Conservation (phyloP, 768 basidiomycete species). For the Tephrocybe sp. region DNA sequence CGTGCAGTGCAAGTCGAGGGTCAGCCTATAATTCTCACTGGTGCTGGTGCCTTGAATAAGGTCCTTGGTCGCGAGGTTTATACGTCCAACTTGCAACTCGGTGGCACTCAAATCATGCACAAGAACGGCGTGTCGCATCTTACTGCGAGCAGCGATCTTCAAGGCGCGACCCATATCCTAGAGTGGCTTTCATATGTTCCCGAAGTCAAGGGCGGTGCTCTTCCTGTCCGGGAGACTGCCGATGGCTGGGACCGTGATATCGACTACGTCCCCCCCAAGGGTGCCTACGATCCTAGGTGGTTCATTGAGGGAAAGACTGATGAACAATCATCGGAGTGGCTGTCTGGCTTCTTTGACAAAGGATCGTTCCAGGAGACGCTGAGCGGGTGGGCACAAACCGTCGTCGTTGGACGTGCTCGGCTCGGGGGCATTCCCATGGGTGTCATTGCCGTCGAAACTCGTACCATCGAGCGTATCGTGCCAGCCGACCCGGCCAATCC, state of each 20-base stretch:
- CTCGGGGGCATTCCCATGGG: constrained; percentile 97
- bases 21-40: constrained; percentile 98
- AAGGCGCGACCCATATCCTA: constrained; percentile 92
- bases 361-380: constrained; percentile 98
- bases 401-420: constrained; percentile 94
- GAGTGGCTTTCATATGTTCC: constrained; percentile 96
- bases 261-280: constrained; percentile 87
- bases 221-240: constrained; percentile 73
- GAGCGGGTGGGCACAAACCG: constrained; percentile 99
- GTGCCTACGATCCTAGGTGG: constrained; percentile 96
- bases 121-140: constrained; percentile 99
- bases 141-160: constrained; percentile 91
- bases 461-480: constrained; percentile 94
- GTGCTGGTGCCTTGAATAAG: constrained; percentile 96
- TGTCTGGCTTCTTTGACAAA: constrained; percentile 95
- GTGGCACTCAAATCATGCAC: constrained; percentile 99
- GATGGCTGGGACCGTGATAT: constrained; percentile 95
- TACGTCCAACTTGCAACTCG: constrained; percentile 96
- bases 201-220: constrained; percentile 71
- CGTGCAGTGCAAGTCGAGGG: constrained; percentile 98
- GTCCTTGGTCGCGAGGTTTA: constrained; percentile 99
- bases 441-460: constrained; percentile 97
- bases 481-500: constrained; percentile 99
- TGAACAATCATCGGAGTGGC: constrained; percentile 73
- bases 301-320: constrained; percentile 95